Conservation (phyloP, 495 filamentous ascomycete species). For the Penicillium arizonense region DNA sequence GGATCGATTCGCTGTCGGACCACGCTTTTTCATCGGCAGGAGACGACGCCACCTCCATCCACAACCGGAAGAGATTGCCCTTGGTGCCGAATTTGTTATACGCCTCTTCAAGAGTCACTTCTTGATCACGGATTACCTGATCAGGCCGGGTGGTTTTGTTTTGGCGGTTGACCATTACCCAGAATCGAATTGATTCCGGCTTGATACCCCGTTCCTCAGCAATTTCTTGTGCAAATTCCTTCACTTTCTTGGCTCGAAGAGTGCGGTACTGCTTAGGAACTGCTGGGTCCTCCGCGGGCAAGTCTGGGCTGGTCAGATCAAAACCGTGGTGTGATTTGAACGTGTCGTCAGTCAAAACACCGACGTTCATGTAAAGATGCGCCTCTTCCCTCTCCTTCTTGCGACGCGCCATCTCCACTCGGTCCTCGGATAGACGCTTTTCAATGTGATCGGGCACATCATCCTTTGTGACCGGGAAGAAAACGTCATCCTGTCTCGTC, state of each 20-base stretch:
- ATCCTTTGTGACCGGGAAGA: constrained; percentile 68
- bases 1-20: constrained; percentile 64
- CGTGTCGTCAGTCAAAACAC: constrained; percentile 73
- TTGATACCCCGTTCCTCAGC: constrained; percentile 62
- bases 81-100: constrained; percentile 66
- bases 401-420: constrained; percentile 64
- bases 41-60: constrained; percentile 73
- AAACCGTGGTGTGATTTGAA: constrained; percentile 81
- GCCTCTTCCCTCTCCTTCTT: constrained; percentile 90
- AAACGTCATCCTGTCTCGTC: constrained; percentile 73
- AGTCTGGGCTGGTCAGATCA: constrained; percentile 76
- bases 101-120: constrained; percentile 83
- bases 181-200: constrained; percentile 69
- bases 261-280: constrained; percentile 62
- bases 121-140: constrained; percentile 70
- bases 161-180: constrained; percentile 98
- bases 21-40: constrained; percentile 68
- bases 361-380: constrained; percentile 83
- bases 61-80: constrained; percentile 73
- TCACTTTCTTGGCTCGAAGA: constrained; percentile 67
- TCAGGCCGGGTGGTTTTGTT: constrained; percentile 96
- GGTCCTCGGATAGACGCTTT: constrained; percentile 74
- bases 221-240: constrained; percentile 67
- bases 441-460: constrained; percentile 85
- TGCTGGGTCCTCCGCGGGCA: constrained; percentile 59